Evolutionary conservation across 805 yeast species (phyloP), one percentile per base, ranked within the genome.

Genomic region (Schwanniomyces sp.): DNA sequence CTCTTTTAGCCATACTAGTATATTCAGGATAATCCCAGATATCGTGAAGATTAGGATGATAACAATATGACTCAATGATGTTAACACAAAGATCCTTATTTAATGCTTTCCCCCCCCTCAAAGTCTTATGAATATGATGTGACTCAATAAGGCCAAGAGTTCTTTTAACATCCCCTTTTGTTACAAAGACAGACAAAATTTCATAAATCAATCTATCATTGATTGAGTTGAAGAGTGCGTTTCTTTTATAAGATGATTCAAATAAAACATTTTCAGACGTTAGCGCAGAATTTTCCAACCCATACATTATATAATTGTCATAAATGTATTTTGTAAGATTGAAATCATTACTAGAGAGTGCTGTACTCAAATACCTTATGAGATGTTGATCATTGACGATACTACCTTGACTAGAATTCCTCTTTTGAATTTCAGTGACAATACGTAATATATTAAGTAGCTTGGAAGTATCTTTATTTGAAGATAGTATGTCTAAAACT

Each of bases 151-250:
- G 53, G 5, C 58, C 46, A 8, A 70, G 47, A 1, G 74, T 62
- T 62, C 62, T 66, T 12, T 58, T 42, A 5, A 70, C 68, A 50
- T 74, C 78, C 5, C 78, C 78, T 43, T 65, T 57, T 4, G 57
- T 48, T 2, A 74, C 54, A 9, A 73, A 57, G 0, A 63, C 54
- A 29, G 64, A 69, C 25, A 74, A 55, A 5, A 69, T 61, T 42
- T 56, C 61, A 28, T 51, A 47, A 5, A 69, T 50, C 29, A 63
- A 52, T 2, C 49, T 41, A 14, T 63, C 67, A 9, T 55, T 59
- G 4, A 69, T 41, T 1, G 65, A 50, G 21, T 47, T 46, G 28
- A 59, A 53, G 14, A 56, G 39, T 27, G 40, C 7, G 28, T 32
- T 43, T 7, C 21, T 16, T 8, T 26, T 17, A 24, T 18, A 3